Conservation (phyloP, 73 alveolate genomes). For the Diophrys sp. region DNA sequence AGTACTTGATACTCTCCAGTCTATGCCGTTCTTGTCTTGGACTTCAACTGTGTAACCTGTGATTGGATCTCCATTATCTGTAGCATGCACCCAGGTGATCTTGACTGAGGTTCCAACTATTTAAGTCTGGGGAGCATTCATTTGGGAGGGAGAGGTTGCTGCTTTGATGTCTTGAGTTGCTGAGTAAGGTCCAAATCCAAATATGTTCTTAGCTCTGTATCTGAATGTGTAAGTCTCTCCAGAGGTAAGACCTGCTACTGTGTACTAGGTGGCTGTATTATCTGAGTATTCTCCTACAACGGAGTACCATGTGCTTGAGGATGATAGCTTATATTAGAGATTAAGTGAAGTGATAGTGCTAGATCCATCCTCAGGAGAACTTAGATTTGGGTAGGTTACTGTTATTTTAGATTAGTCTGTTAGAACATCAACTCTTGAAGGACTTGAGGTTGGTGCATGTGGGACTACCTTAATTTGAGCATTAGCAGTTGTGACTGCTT, state of each 20-base stretch:
- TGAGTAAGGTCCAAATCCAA: slow-evolving; percentile 42
- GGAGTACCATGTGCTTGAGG: slow-evolving; percentile 21
- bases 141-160: slow-evolving; percentile 40
- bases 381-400: slow-evolving; percentile 14
- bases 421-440: slow-evolving; percentile 15
- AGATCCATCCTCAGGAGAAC: slow-evolving; percentile 19
- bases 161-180: slow-evolving; percentile 27
- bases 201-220: slow-evolving; percentile 32
- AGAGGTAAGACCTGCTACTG: slow-evolving; percentile 41
- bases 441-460: slow-evolving; percentile 44
- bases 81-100: slow-evolving; percentile 31
- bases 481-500: slow-evolving; percentile 6
- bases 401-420: slow-evolving; percentile 15
- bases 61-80: neutral
- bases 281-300: slow-evolving; percentile 29
- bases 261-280: slow-evolving; percentile 23
- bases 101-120: slow-evolving; percentile 10
- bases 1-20: slow-evolving; percentile 4
- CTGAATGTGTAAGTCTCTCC: slow-evolving; percentile 37
- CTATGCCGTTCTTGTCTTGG: neutral
- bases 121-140: slow-evolving; percentile 22
- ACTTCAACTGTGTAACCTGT: neutral
- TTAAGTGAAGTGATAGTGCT: slow-evolving; percentile 13
- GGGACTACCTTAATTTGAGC: slow-evolving; percentile 35
- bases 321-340: slow-evolving; percentile 41